Conservation (phyloP, 805 yeast species). For the Kregervanrija fluxuum region DNA sequence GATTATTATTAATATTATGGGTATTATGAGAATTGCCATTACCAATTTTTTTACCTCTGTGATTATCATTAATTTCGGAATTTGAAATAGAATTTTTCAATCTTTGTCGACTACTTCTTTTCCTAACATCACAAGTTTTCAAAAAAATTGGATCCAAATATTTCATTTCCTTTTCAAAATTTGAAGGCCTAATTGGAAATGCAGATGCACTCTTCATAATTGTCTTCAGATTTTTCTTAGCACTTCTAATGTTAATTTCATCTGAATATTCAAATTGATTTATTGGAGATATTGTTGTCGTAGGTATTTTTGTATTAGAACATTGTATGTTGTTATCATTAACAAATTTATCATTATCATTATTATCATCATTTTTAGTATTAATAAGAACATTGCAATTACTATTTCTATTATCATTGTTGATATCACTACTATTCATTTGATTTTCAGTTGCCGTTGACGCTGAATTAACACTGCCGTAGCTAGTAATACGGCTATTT, state of each 20-base stretch:
- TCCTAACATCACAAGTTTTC: no score
- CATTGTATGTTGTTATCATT: neutral
- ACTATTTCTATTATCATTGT: neutral
- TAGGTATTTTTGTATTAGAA: no score
- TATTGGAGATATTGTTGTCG: neutral
- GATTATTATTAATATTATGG: no score
- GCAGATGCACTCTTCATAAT: conserved; percentile 29
- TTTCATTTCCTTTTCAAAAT: conserved; percentile 2
- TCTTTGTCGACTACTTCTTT: neutral
- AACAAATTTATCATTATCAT: conserved; percentile 7
- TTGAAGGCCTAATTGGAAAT: conserved; percentile 20
- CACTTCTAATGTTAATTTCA: conserved; percentile 42
- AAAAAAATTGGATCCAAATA: neutral
- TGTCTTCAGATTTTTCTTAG: conserved; percentile 34
- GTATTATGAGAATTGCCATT: no score
- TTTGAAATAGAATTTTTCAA: neutral
- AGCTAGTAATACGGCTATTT: conserved; percentile 1
- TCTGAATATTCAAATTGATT: conserved; percentile 40
- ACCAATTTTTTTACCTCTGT: no score
- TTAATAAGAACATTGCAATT: no score
- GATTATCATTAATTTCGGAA: neutral
- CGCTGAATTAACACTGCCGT: neutral
- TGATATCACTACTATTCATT: no score
- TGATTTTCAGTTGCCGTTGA: conserved; percentile 18
- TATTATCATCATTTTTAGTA: neutral